These are phyloP conservation scores for Lactarius tabidus DNA, from an alignment of 768 basidiomycete species.

Conservation along the genomic window DNA sequence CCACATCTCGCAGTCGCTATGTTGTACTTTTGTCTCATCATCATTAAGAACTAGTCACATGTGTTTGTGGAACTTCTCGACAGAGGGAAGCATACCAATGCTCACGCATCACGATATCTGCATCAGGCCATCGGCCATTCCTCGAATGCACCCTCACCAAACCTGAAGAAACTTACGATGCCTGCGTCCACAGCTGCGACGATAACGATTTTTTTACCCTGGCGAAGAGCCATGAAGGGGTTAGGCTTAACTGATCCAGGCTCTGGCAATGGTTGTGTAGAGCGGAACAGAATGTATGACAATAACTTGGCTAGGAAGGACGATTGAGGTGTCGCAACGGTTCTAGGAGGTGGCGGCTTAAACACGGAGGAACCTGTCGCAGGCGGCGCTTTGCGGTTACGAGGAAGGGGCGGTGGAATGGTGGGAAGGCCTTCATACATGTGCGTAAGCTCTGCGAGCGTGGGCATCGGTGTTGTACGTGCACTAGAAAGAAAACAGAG, in stretches of 20 bases:
- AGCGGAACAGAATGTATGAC: not conserved
- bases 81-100: not conserved
- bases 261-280: not conserved
- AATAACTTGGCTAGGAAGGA: slow-evolving; percentile 5
- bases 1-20: slow-evolving; percentile 4
- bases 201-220: slow-evolving; percentile 77
- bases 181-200: slow-evolving; percentile 88
- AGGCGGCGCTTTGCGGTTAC: slow-evolving; percentile 31
- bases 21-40: slow-evolving; percentile 6
- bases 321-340: not conserved
- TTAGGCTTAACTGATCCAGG: slow-evolving; percentile 45
- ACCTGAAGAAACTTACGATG: slow-evolving; percentile 82
- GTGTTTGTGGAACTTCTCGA: not conserved
- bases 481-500: slow-evolving; percentile 47
- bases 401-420: slow-evolving; percentile 57
- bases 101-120: not conserved
- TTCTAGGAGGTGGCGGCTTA: not conserved
- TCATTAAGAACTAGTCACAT: not conserved
- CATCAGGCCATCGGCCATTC: slow-evolving; percentile 66
- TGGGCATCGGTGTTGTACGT: slow-evolving; percentile 76
- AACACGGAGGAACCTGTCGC: not conserved
- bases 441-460: slow-evolving; percentile 67
- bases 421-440: slow-evolving; percentile 68
- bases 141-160: slow-evolving; percentile 79
- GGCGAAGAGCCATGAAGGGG: slow-evolving; percentile 77